These are phyloP conservation scores for Moringa oleifera DNA, from an alignment of 345 rosid species.

Conservation along the genomic window DNA sequence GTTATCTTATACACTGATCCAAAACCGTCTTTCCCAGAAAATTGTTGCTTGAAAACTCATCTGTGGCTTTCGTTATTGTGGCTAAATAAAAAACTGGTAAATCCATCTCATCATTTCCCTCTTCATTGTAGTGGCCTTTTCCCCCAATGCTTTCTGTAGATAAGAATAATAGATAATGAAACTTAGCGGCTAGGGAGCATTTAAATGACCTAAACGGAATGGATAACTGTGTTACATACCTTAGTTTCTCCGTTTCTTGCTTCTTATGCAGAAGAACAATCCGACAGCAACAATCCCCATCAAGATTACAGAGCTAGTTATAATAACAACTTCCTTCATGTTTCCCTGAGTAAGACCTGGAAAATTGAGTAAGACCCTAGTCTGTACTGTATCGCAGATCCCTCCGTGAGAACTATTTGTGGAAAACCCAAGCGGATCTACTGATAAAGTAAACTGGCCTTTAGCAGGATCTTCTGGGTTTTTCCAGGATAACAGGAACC, in stretches of 20 bases:
- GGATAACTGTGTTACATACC: background rate
- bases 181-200: too few species aligned
- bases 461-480: slow-evolving; percentile 31
- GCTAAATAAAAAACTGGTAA: slow-evolving; percentile 10
- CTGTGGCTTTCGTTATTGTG: slow-evolving; percentile 7
- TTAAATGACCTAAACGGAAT: background rate
- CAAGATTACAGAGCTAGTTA: background rate
- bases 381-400: background rate
- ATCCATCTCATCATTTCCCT: background rate
- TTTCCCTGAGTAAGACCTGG: background rate
- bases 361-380: background rate
- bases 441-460: slow-evolving; percentile 17
- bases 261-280: background rate
- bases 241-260: background rate
- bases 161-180: background rate
- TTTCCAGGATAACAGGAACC: slow-evolving; percentile 32
- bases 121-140: background rate
- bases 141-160: background rate
- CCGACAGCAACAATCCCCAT: background rate
- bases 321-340: background rate
- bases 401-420: background rate
- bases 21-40: slow-evolving; percentile 29
- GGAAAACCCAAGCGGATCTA: slow-evolving; percentile 26
- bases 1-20: slow-evolving; percentile 27
- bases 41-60: slow-evolving; percentile 1